Base-by-base conservation (phyloP, 768 basidiomycete species). In the Lactarius psammicola region DNA sequence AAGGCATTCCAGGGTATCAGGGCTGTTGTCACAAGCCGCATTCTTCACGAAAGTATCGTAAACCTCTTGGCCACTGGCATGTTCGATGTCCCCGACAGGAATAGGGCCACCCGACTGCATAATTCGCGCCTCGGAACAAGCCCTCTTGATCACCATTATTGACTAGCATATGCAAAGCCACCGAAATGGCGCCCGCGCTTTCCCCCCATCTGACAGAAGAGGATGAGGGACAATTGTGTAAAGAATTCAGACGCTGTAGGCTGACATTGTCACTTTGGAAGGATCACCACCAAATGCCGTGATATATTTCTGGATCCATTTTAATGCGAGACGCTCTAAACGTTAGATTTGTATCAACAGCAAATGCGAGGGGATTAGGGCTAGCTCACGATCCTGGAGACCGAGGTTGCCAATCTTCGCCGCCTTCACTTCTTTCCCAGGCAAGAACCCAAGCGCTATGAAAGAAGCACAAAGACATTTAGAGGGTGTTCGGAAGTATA, bases 301-400 rank as follows among this genome's bases (percentile, higher is more conserved):
- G 38, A 80, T 79, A 65, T 81, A 76, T 61, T 75, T 71, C 58
- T 79, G 77, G 3, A 81, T 73, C 80, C 80, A 81, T 60, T 76
- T 73, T 3, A 81, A 67, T 1, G 77, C 78, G 26, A 75, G 70
- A 10, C 75, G 69, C 20, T 73, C 72, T 80, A 53, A 31, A 44
- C 15, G 51, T 49, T 33, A 38, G 10, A 33, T 61, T 18, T 49
- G 49, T 49, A 61, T 23, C 28, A 15, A 40, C 44, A 59, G 28
- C 44, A 56, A 61, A 51, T n/a, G 44, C n/a, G 20, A 46, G 44
- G 9, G 10, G 44, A 2, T 7, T 44, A 44, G 9, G n/a, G 4
- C 2, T 2, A 18, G 63, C 67, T 53, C 34, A 70, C 69, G 69
- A 58, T 70, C 69, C 34, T 63, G 69, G 15, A 70, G 57, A 30